A percentile compares a stretch with the other conserved stretches of the same genome.
Evolutionary conservation across 371 early-diverging fungal species (phyloP).

Genomic region (Dichotomocladium elegans): DNA sequence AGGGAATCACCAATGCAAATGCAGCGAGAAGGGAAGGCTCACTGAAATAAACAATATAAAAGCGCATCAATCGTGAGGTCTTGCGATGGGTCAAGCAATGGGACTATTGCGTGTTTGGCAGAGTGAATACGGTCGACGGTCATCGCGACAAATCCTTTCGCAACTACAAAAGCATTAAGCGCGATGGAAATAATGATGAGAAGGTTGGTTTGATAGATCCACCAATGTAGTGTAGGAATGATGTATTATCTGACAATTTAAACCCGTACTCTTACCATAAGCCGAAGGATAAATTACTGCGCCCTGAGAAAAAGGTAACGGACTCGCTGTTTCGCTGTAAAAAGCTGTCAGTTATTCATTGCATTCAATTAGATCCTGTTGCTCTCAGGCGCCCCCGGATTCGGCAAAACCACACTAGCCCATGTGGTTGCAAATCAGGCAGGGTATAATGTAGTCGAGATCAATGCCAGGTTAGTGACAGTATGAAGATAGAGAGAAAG

Average conservation of each 20-base stretch:
- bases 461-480: conserved; percentile 91
- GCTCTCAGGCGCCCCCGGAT: conserved; percentile 96
- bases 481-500: background rate
- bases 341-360: conserved; percentile 8
- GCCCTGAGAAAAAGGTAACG: conserved; percentile 65
- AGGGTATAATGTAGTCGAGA: conserved; percentile 92
- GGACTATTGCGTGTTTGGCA: conserved; percentile 93
- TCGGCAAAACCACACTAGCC: conserved; percentile 98
- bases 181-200: conserved; percentile 8
- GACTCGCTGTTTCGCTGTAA: background rate
- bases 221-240: too few relatives aligned
- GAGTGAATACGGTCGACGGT: conserved; percentile 15
- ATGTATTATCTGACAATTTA: too few relatives aligned
- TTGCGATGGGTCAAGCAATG: conserved; percentile 93
- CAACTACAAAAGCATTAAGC: conserved; percentile 17
- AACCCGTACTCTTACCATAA: conserved; percentile 3
- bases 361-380: conserved; percentile 80
- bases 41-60: background rate
- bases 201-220: too few relatives aligned
- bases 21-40: background rate
- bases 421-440: conserved; percentile 90
- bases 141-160: conserved; percentile 30
- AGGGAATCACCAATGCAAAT: background rate
- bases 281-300: conserved; percentile 45
- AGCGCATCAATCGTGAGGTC: conserved; percentile 82